Conservation (phyloP, 78 protist genomes). For the Protostelium mycophagum region DNA sequence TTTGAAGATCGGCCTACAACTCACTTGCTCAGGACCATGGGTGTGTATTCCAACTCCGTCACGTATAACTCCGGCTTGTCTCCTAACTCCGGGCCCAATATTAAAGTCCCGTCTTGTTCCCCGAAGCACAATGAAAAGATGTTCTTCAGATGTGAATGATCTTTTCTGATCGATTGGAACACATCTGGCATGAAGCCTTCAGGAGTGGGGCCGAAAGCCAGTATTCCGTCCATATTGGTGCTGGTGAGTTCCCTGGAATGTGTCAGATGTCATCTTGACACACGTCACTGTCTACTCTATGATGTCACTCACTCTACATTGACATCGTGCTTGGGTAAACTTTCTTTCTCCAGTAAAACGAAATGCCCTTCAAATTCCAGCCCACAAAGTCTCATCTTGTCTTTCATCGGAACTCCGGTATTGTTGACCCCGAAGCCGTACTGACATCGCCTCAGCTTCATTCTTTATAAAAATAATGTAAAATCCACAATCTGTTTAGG, state of each 20-base stretch:
- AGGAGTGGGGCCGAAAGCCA: background rate
- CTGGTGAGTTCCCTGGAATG: background rate
- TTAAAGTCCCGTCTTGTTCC: background rate
- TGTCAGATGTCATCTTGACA: background rate
- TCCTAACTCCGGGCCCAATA: background rate
- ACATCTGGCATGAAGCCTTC: background rate
- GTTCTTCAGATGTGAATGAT: background rate
- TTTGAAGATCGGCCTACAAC: background rate
- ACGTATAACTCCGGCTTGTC: background rate
- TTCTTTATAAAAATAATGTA: too few species aligned
- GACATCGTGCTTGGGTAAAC: background rate
- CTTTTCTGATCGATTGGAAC: background rate
- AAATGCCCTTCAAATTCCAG: background rate
- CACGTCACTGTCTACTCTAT: background rate
- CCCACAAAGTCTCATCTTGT: background rate
- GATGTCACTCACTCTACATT: background rate
- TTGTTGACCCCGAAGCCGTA: background rate
- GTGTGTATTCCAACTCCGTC: background rate
- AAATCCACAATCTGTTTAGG: too few species aligned
- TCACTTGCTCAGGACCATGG: too few species aligned
- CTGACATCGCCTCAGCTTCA: background rate
- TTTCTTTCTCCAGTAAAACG: background rate
- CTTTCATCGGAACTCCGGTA: background rate
- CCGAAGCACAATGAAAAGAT: background rate
- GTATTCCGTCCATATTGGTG: background rate